These are phyloP conservation scores for Reticulascus tulasneorum DNA, from an alignment of 2,329 filamentous ascomycete genomes.

Conservation along the genomic window DNA sequence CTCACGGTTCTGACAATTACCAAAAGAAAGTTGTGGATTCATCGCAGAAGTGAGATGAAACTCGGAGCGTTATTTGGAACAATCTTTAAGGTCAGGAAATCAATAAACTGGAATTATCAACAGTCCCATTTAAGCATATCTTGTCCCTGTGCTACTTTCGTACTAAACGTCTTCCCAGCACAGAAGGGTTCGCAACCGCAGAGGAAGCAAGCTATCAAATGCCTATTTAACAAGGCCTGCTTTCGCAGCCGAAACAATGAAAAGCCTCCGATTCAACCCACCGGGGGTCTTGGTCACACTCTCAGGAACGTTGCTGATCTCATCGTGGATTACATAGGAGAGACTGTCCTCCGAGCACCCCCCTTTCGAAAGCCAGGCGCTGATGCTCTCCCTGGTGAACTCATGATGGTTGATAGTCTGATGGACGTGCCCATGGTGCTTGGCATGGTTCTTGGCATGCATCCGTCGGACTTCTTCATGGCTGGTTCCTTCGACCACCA, in stretches of 20 bases:
- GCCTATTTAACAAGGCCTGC: too few species aligned
- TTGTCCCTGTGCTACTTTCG: too few species aligned
- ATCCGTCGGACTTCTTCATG: slow-evolving; percentile 3
- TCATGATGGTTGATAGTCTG: slow-evolving; percentile 18
- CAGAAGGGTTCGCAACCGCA: too few species aligned
- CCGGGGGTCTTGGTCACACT: neutral
- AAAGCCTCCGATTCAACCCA: slow-evolving; percentile 7
- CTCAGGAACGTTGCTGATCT: slow-evolving; percentile 10
- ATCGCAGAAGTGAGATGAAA: too few species aligned
- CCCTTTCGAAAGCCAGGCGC: slow-evolving; percentile 15
- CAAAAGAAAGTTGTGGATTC: too few species aligned
- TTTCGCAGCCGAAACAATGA: slow-evolving; percentile 4
- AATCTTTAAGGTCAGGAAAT: too few species aligned
- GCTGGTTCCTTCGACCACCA: slow-evolving; percentile 27
- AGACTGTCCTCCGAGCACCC: slow-evolving; percentile 42
- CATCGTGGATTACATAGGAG: slow-evolving; percentile 5
- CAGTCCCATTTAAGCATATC: too few species aligned
- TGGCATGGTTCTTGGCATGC: slow-evolving; percentile 10
- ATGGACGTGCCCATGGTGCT: slow-evolving; percentile 6
- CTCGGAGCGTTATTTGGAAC: too few species aligned
- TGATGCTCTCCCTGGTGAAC: slow-evolving; percentile 19
- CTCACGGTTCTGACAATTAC: too few species aligned
- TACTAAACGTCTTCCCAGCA: too few species aligned
- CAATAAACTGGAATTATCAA: too few species aligned
- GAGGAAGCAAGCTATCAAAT: too few species aligned